Evolutionary conservation across 2,329 filamentous ascomycete genomes (phyloP).

Genomic region (Aspergillus sp.): DNA sequence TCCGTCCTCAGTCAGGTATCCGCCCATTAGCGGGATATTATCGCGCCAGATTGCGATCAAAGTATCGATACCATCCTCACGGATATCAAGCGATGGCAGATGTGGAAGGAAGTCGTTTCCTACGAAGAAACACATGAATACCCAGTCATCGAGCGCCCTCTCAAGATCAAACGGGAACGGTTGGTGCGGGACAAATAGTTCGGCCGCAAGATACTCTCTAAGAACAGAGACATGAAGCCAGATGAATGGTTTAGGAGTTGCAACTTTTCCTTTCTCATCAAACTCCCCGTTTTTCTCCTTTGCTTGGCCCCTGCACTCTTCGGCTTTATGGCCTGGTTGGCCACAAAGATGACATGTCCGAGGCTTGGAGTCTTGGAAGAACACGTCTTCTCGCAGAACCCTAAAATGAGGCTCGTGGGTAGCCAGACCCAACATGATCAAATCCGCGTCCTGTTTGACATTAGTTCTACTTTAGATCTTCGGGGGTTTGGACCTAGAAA

Average conservation of each 20-base stretch:
- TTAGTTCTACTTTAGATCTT: conserved; percentile 20
- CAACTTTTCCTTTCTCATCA: conserved; percentile 74
- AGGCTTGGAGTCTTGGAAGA: conserved; percentile 81
- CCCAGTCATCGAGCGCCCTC: conserved; percentile 93
- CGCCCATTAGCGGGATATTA: conserved; percentile 85
- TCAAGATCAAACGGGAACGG: conserved; percentile 91
- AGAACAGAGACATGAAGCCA: conserved; percentile 94
- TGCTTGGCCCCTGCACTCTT: conserved; percentile 75
- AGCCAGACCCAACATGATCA: conserved; percentile 96
- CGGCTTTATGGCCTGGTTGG: conserved; percentile 86
- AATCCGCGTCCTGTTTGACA: conserved; percentile 71
- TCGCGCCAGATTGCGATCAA: conserved; percentile 97
- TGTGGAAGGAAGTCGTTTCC: conserved; percentile 98
- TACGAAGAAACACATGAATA: conserved; percentile 99
- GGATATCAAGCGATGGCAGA: conserved; percentile 93
- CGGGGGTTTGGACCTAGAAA: background rate
- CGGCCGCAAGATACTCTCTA: conserved; percentile 87
- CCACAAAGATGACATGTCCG: conserved; percentile 85
- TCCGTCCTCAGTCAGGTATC: conserved; percentile 94
- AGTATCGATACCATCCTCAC: conserved; percentile 95
- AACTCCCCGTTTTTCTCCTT: conserved; percentile 78
- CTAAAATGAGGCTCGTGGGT: conserved; percentile 98
- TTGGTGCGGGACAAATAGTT: conserved; percentile 79
- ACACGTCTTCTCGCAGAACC: conserved; percentile 94
- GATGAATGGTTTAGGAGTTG: conserved; percentile 85